Conservation (phyloP, 306 rosid species). For the Medicago arabica region DNA sequence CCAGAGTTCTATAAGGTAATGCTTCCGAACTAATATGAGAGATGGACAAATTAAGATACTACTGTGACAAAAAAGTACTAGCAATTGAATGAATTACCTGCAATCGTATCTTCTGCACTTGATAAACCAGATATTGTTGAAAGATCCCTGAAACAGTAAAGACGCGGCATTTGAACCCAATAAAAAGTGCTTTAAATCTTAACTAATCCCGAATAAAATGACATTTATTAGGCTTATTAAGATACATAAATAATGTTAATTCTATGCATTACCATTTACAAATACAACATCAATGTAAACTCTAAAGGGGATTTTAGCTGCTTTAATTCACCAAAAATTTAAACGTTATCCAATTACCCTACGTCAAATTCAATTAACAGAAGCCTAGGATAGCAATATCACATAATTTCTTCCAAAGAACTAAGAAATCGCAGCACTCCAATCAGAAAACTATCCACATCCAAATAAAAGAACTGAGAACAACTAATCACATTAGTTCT, state of each 20-base stretch:
- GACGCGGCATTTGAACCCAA: constrained; percentile 22
- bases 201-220: constrained; percentile 22
- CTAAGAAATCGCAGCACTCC: neutral
- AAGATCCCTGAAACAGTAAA: constrained; percentile 72
- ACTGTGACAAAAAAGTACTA: neutral
- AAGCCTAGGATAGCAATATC: neutral
- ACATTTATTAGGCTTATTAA: neutral
- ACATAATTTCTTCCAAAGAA: neutral
- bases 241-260: constrained; percentile 8
- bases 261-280: constrained; percentile 2
- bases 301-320: neutral
- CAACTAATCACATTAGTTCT: constrained; percentile 22
- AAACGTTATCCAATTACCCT: constrained; percentile 6
- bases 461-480: constrained; percentile 12
- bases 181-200: constrained; percentile 17
- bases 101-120: constrained; percentile 94
- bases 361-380: constrained; percentile 1
- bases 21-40: constrained; percentile 17
- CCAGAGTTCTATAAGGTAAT: neutral
- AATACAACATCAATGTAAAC: neutral
- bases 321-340: neutral
- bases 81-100: constrained; percentile 60
- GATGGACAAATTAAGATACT: constrained; percentile 27
- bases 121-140: constrained; percentile 95
- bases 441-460: constrained; percentile 20